These are phyloP conservation scores for Stipa capillata DNA, from an alignment of 176 grass and related monocot genomes.

Conservation along the genomic window DNA sequence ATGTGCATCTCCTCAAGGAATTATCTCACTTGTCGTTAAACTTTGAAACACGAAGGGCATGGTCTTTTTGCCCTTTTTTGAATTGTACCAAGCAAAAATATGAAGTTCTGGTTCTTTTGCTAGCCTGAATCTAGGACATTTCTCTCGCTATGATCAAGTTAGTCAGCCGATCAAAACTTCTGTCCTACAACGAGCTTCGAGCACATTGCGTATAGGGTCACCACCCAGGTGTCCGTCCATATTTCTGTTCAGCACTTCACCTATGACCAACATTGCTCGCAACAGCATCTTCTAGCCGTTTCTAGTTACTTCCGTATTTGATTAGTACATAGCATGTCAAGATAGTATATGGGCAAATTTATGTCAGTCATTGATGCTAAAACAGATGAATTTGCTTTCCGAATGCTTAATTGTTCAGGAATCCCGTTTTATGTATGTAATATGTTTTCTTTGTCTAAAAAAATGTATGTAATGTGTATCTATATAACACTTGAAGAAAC, in stretches of 20 bases:
- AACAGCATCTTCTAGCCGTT: neutral
- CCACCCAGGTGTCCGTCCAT: no score
- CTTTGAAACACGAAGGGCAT: neutral
- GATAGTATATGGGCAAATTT: neutral
- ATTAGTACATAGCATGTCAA: neutral
- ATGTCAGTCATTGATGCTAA: neutral
- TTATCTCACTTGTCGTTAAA: neutral
- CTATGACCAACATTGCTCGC: neutral
- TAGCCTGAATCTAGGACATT: neutral
- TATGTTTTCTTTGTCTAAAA: no score
- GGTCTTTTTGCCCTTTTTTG: neutral
- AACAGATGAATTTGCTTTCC: neutral
- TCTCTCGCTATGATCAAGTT: neutral
- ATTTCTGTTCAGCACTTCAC: neutral
- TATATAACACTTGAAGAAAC: neutral
- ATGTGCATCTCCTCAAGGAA: constrained; percentile 6
- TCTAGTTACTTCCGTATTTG: neutral
- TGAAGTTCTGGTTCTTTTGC: neutral
- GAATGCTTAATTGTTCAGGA: neutral
- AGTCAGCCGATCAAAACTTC: neutral
- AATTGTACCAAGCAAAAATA: neutral
- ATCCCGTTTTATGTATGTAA: neutral
- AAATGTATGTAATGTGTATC: no score
- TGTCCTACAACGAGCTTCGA: neutral
- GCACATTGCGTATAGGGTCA: neutral